These are phyloP conservation scores for Metschnikowia matae DNA, from an alignment of 805 yeast genomes.

Conservation along the genomic window DNA sequence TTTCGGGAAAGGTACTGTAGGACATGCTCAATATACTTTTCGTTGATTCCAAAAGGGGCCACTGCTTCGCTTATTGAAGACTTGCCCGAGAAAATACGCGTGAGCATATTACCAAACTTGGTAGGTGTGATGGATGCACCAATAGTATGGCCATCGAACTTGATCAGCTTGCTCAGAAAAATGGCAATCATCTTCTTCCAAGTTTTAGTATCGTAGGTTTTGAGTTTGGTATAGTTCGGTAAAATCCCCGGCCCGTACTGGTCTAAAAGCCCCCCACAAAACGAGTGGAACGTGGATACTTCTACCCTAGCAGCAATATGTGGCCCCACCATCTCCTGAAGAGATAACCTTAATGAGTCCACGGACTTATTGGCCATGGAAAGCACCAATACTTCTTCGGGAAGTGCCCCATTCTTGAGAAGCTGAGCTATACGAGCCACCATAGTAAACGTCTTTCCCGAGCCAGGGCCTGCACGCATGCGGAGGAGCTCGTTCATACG, in stretches of 20 bases:
- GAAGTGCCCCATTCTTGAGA: conserved; percentile 36
- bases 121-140: conserved; percentile 23
- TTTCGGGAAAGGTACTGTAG: conserved; percentile 27
- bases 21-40: conserved; percentile 25
- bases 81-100: conserved; percentile 21
- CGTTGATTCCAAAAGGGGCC: conserved; percentile 20
- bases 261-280: conserved; percentile 50
- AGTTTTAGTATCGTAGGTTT: conserved; percentile 51
- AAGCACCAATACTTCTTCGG: conserved; percentile 55
- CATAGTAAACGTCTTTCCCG: conserved; percentile 65
- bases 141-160: conserved; percentile 21
- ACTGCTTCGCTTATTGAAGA: conserved; percentile 23
- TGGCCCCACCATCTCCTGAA: conserved; percentile 30
- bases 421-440: conserved; percentile 50
- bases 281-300: conserved; percentile 69
- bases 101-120: conserved; percentile 23
- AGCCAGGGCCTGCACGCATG: conserved; percentile 68
- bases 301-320: conserved; percentile 70
- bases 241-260: conserved; percentile 24
- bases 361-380: conserved; percentile 72
- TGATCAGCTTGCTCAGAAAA: conserved; percentile 34
- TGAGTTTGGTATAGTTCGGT: conserved; percentile 13
- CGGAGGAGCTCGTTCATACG: conserved; percentile 40
- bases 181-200: conserved; percentile 39
- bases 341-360: conserved; percentile 37